A percentile compares a stretch with the other conserved stretches of the same genome.
These are phyloP conservation scores for Aspergillus nanangensis DNA, from an alignment of 495 filamentous ascomycete species.

Conservation along the genomic window DNA sequence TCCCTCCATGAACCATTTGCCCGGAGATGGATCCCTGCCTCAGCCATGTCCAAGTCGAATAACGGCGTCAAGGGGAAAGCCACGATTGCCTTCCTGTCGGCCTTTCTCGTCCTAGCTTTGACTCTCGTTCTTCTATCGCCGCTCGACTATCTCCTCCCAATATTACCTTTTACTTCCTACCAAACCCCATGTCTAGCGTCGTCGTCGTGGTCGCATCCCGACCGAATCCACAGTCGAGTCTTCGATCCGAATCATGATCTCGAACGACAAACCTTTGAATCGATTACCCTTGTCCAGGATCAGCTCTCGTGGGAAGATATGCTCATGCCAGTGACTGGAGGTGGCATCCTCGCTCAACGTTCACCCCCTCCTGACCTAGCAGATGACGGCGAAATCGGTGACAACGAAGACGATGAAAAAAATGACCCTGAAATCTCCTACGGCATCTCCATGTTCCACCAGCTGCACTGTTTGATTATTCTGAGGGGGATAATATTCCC, in stretches of 20 bases:
- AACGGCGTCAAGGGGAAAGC: background rate
- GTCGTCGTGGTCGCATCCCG: background rate
- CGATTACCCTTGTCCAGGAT: background rate
- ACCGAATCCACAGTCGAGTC: background rate
- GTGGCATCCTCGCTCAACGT: background rate
- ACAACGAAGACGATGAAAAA: background rate
- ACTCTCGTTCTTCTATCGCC: background rate
- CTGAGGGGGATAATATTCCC: conserved; percentile 5
- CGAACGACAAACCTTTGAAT: background rate
- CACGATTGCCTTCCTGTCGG: background rate
- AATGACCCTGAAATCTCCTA: conserved; percentile 1
- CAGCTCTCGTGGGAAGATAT: background rate
- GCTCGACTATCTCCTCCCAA: background rate
- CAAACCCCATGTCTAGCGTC: background rate
- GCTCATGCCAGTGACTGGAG: background rate
- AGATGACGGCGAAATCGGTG: background rate
- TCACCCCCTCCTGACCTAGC: background rate
- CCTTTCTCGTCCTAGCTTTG: background rate
- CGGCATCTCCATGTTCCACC: conserved; percentile 45
- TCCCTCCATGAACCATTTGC: too few relatives aligned
- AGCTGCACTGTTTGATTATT: conserved; percentile 43
- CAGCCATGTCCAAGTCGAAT: background rate
- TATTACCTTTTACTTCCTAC: background rate
- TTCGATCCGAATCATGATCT: background rate
- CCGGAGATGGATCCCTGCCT: background rate